Base-by-base conservation (phyloP, 2,329 filamentous ascomycete genomes). In the Sporothrix dimorphospora region DNA sequence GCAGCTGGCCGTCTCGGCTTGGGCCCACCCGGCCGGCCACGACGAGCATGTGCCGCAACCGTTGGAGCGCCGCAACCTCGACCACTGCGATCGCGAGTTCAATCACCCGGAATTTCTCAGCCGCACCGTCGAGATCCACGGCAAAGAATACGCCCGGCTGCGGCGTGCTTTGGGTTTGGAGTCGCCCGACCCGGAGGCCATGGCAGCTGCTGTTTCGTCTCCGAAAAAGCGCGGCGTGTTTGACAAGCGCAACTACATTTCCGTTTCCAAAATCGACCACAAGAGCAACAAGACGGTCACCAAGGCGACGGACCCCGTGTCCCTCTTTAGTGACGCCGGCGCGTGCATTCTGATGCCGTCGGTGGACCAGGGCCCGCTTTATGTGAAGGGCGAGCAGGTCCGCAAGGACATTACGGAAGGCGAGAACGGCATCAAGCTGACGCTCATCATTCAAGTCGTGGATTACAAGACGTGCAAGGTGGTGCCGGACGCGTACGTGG, bases 381-480 rank as follows among this genome's bases (percentile, higher is more conserved):
- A 84, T 74, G 84, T 88, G 67, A 77, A 80, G 30, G 87, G 86
- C 45, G 85, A 88, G 77, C 81, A 83, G 70, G 77, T 88, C 73
- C 83, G 86, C 40, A 76, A 80, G 57, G 80, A 88, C 75, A 78
- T 89, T 66, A 82, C 80, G 21, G 85, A 87, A 66, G 78, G 79
- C 16, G 80, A 87, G 76, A 74, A 76, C 14, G 87, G 86, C 66
- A 80, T 89, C 40, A 81, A 83, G 38, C 77, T 88, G 65, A 82
- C 82, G 4, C 77, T 87, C 7, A 85, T 87, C 75, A 82, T 87
- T 73, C 86, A 88, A 77, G 81, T 88, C 71, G 82, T 88, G 71
- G 86, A 89, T 74, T 81, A 85, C 49, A 81, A 82, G 57, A 88
- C 86, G 6, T 88, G 86, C 79, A 78, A 86, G 77, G 83, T 84